Conservation (phyloP, 208 protist species). For the Blechomonas ayalai region DNA sequence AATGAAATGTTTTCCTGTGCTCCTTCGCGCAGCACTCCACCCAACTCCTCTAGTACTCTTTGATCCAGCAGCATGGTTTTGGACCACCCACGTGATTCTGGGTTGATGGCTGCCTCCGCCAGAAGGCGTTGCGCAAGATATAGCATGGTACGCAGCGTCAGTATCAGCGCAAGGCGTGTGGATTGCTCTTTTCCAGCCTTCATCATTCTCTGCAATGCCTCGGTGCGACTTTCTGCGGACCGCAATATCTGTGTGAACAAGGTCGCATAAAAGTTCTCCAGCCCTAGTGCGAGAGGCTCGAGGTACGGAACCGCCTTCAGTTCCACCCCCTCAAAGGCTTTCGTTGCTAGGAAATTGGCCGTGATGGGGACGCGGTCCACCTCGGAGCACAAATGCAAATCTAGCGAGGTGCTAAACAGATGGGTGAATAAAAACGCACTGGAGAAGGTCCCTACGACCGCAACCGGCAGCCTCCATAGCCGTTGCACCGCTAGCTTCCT, state of each 20-base stretch:
- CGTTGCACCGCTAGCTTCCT: conserved; percentile 58
- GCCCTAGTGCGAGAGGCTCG: conserved; percentile 20
- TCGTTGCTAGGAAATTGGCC: conserved; percentile 45
- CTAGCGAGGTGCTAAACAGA: conserved; percentile 37
- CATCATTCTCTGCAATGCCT: conserved; percentile 27
- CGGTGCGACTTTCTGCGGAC: conserved; percentile 15
- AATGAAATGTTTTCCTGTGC: conserved; percentile 76
- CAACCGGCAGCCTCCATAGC: conserved; percentile 40
- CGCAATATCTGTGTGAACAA: conserved; percentile 33
- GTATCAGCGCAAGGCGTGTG: too few relatives aligned
- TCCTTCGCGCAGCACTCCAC: conserved; percentile 25
- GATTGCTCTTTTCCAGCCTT: too few relatives aligned
- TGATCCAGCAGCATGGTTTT: conserved; percentile 17
- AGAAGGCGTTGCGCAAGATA: conserved; percentile 24
- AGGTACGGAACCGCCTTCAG: conserved; percentile 29
- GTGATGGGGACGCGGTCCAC: conserved; percentile 59
- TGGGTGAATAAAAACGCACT: conserved; percentile 47
- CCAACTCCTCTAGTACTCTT: neutral
- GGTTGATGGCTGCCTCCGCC: conserved; percentile 2
- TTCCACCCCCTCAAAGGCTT: conserved; percentile 61
- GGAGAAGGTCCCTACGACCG: conserved; percentile 43
- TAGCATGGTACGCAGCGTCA: conserved; percentile 20
- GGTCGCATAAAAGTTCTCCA: conserved; percentile 65
- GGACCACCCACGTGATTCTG: conserved; percentile 11
- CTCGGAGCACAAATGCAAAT: conserved; percentile 64